Base-by-base conservation (phyloP, 2,329 filamentous ascomycete species). In the Aphanoascus verrucosus region DNA sequence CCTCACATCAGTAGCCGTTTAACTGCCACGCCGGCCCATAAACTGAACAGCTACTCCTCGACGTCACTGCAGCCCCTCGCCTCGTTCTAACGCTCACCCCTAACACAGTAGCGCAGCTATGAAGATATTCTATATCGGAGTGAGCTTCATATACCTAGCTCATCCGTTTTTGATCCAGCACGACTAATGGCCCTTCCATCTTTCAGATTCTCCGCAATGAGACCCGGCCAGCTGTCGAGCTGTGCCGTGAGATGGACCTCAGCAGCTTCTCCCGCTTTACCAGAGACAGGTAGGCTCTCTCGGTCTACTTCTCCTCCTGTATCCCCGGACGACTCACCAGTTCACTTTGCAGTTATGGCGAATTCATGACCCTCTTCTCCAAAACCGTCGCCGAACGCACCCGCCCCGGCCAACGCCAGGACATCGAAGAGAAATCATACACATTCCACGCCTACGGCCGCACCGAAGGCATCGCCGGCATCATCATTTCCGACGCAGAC, bases 381-480 rank as follows among this genome's bases (percentile, higher is more conserved):
- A 88, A 88, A 72, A 91, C 86, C 15, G 85, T 96, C 47, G 91
- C 91, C 57, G 87, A 94, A 72, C 80, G 87, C 62, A 95, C 88
- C 56, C 77, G 77, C 56, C 80, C 84, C n/a, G 88, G 86, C 53
- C 51, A 83, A 94, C 53, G 85, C 94, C 65, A 68, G 81, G 82
- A 65, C 83, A 86, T 74, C 45, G 58, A 59, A 47, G 68, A 71
- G 58, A 68, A 65, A 59, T 64, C 59, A 44, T 71, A 70, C 60
- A 68, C 64, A 54, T 87, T 90, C 70, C 86, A 91, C 71, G 83
- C 82, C 63, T 89, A 89, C 72, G 81, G 78, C 58, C 83, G 83
- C 17, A 85, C 83, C 61, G 79, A 88, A 69, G 86, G 85, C 61
- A 74, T 89, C 62, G 83, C 82, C 62, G 85, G 83, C 62, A 82